Evolutionary conservation across 306 rosid genomes (phyloP), one percentile per base, ranked within the genome.

Genomic region (Mimosa bimucronata): DNA sequence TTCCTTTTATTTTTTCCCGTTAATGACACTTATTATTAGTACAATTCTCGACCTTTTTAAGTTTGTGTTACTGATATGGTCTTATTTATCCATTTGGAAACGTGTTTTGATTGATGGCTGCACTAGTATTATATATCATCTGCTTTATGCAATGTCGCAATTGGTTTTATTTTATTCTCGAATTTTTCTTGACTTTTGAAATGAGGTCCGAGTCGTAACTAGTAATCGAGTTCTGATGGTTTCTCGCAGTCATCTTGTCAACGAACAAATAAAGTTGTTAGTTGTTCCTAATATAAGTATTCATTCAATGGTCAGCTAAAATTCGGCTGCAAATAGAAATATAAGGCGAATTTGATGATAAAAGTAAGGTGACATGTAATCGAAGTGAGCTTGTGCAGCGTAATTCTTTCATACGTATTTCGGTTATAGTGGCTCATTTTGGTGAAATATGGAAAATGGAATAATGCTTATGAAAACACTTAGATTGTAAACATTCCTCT

Each of bases 31-130:
- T 67, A 15, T 48, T 68, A 64, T 19, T 71, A 34, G 38, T 34
- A 34, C 38, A 34, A n/a, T n/a, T n/a, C n/a, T n/a, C n/a, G n/a
- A 34, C 38, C 38, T 3, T 34, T 34, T 34, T 6, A 34, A 34
- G 38, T 34, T 34, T 34, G 81, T 12, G 62, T 80, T 52, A 77
- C 73, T 68, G 69, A 48, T 75, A 50, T 37, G 30, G 21, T 25
- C 14, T 61, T 71, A 55, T 60, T 37, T 58, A 25, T 60, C 66
- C 45, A 76, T 64, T 31, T 50, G 37, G 21, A 8, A 48, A n/a
- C 52, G 66, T 61, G 30, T 38, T 74, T 74, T 69, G 61, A 15
- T 60, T 30, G 48, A 7, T 14, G 62, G 55, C 61, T 61, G 31
- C 37, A 16, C 30, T 15, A 30, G 1, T n/a, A 15, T 29, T n/a